phyloP scores from a whole-genome alignment of 2,329 filamentous ascomycete genomes.

The Leptographium flavum region DNA sequence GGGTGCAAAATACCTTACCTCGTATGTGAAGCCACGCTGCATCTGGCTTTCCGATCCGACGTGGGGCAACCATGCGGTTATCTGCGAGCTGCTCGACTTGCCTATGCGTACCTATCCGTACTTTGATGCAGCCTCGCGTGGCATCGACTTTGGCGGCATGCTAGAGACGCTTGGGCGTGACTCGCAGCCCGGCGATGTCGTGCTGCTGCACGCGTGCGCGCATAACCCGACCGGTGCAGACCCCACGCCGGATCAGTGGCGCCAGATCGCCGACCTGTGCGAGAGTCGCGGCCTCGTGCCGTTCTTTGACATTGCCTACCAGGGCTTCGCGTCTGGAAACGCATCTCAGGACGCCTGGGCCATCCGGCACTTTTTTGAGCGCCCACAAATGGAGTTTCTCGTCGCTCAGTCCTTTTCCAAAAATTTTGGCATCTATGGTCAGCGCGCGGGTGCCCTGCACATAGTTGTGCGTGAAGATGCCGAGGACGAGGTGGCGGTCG shows the following conservation, averaged over 20 bases:
- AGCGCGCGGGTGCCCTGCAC: slow-evolving; percentile 93
- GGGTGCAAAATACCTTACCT: slow-evolving; percentile 80
- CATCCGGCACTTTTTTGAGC: slow-evolving; percentile 75
- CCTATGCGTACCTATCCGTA: slow-evolving; percentile 77
- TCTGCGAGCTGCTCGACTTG: slow-evolving; percentile 81
- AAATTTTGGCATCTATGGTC: slow-evolving; percentile 92
- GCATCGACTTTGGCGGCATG: slow-evolving; percentile 86
- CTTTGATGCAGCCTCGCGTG: slow-evolving; percentile 77
- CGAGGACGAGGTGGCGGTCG: slow-evolving; percentile 44
- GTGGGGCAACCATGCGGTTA: slow-evolving; percentile 98
- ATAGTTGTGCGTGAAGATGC: slow-evolving; percentile 58
- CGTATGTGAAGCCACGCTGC: slow-evolving; percentile 66
- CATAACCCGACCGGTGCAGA: slow-evolving; percentile 98
- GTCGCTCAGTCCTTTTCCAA: slow-evolving; percentile 91
- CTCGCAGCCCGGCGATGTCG: slow-evolving; percentile 57
- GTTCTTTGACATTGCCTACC: slow-evolving; percentile 97
- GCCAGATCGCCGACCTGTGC: slow-evolving; percentile 67
- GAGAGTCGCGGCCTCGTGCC: slow-evolving; percentile 73
- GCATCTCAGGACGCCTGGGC: slow-evolving; percentile 74
- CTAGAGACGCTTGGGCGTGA: slow-evolving; percentile 54
- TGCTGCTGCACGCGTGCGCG: slow-evolving; percentile 86
- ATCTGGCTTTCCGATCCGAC: slow-evolving; percentile 91
- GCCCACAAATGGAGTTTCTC: slow-evolving; percentile 70
- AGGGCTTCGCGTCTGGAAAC: slow-evolving; percentile 90
- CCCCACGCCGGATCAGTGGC: slow-evolving; percentile 87